Base-by-base conservation (phyloP, 495 filamentous ascomycete genomes). In the Paragyromitra xinjiangensis region DNA sequence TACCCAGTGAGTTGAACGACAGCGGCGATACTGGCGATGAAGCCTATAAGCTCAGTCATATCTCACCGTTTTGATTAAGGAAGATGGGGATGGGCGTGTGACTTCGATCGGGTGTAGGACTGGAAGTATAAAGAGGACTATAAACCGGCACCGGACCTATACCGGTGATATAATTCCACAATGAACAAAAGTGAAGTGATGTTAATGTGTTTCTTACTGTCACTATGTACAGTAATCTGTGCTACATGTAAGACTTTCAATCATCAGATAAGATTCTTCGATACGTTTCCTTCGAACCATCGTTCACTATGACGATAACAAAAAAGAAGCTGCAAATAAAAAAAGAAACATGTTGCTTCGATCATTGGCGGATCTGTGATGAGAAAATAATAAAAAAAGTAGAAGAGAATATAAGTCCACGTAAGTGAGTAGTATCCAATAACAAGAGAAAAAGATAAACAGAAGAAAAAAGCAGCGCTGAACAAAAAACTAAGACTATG, bases 401-500 rank as follows among this genome's bases (percentile, higher is more conserved):
- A 14, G 16, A 22, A 42, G 53, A 26, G 24, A 70, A 59, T 14
- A 58, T 62, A 56, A 24, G 26, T 40, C 67, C 59, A 72, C 73
- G 50, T 64, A 16, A 63, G 68, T 71, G 58, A 40, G 26, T 71
- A 29, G 39, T n/a, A 59, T 26, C 12, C 42, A 39, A 55, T 24
- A 29, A 14, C n/a, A 19, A 11, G 39, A 14, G 24, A 51, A 69
- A 48, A 29, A 59, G 29, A 61, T 29, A 39, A 37, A 61, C n/a
- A 77, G 42, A 73, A 66, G 40, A 65, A 73, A 56, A 68, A 64
- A 42, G 24, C n/a, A 42, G 39, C 62, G 62, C 70, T 58, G 39
- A 65, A 59, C 16, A 37, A 7, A 59, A 50, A 11, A 39, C 24
- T 40, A 59, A 59, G 26, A 66, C 59, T 22, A 58, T 64, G 59